phyloP scores from a whole-genome alignment of 2,329 filamentous ascomycete species.

The Escovopsis sp. region DNA sequence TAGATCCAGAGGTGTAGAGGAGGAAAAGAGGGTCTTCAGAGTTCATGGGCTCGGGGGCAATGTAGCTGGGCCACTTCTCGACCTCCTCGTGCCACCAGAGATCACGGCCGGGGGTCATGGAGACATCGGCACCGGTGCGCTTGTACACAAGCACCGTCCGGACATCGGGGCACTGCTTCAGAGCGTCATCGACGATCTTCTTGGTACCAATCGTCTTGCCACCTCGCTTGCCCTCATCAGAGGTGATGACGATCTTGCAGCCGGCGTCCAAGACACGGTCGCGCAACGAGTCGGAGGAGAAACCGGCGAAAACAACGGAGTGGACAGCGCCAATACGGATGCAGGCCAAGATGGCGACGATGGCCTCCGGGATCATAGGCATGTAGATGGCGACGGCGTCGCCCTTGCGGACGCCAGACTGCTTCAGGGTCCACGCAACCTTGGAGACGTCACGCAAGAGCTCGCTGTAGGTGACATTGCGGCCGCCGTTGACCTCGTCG shows the following conservation, averaged over 20 bases:
- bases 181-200: conserved; percentile 95
- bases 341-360: conserved; percentile 84
- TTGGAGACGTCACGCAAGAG: conserved; percentile 83
- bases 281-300: conserved; percentile 88
- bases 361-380: conserved; percentile 95
- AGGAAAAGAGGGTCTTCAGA: conserved; percentile 95
- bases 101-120: conserved; percentile 79
- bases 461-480: conserved; percentile 84
- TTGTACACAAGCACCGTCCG: conserved; percentile 80
- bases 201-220: conserved; percentile 96
- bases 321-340: conserved; percentile 87
- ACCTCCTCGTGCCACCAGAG: conserved; percentile 98
- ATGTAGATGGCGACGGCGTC: conserved; percentile 96
- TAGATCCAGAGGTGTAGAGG: conserved; percentile 94
- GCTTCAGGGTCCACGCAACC: conserved; percentile 74
- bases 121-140: conserved; percentile 84
- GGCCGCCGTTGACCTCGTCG: conserved; percentile 76
- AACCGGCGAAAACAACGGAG: conserved; percentile 95
- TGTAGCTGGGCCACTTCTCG: conserved; percentile 89
- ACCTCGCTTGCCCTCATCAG: conserved; percentile 94
- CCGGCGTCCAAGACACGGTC: conserved; percentile 87
- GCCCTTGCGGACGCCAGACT: conserved; percentile 93
- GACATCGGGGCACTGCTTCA: conserved; percentile 90
- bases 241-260: conserved; percentile 89
- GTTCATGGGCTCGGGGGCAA: conserved; percentile 75